These are phyloP conservation scores for Gossypium arboreum DNA, from an alignment of 345 rosid species.

Conservation along the genomic window DNA sequence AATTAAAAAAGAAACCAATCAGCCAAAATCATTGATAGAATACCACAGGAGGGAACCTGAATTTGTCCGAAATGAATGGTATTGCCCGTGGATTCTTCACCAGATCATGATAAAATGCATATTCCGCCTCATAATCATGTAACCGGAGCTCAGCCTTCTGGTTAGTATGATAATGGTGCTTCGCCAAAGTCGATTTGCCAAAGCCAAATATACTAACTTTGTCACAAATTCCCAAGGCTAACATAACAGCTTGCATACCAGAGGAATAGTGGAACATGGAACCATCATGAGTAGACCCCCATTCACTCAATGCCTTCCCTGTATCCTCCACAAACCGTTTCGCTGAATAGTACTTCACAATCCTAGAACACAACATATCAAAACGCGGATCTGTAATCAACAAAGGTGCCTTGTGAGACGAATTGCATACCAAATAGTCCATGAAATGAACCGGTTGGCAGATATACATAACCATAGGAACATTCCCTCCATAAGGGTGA, in stretches of 20 bases:
- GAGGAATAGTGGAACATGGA: constrained; percentile 86
- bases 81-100: constrained; percentile 47
- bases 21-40: constrained; percentile 49
- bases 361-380: constrained; percentile 64
- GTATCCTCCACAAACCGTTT: constrained; percentile 54
- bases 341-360: constrained; percentile 78
- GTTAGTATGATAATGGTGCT: constrained; percentile 90
- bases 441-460: constrained; percentile 85
- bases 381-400: constrained; percentile 76
- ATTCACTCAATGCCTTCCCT: constrained; percentile 46
- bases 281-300: constrained; percentile 69
- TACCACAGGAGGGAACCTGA: constrained; percentile 63
- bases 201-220: constrained; percentile 78
- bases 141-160: constrained; percentile 76
- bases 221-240: constrained; percentile 73
- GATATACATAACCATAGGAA: constrained; percentile 74
- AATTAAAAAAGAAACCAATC: background rate
- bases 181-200: constrained; percentile 60
- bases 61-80: constrained; percentile 63
- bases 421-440: constrained; percentile 70
- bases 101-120: constrained; percentile 60
- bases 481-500: constrained; percentile 70
- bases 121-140: constrained; percentile 90
- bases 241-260: constrained; percentile 90
- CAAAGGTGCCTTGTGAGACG: constrained; percentile 50